A percentile compares a stretch with the other conserved stretches of the same genome.
phyloP scores from a whole-genome alignment of 106 monocot species.

The Apostasia shenzhenica region DNA sequence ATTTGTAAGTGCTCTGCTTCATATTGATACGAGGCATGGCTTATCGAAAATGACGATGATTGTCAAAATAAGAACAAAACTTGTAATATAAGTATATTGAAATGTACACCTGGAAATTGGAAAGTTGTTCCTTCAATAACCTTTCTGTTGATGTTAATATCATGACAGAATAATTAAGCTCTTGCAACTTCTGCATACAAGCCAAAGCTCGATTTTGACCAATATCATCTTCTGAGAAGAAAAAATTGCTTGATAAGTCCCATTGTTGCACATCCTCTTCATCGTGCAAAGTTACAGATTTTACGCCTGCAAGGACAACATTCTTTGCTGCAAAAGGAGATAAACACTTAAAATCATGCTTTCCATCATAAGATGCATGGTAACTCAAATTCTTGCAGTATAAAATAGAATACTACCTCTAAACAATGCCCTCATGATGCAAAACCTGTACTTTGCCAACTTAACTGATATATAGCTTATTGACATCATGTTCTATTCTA shows the following conservation, averaged over 20 bases:
- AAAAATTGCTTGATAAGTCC: slow-evolving; percentile 91
- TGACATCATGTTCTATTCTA: too few species aligned
- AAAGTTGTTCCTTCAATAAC: slow-evolving; percentile 50
- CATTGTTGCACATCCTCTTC: slow-evolving; percentile 49
- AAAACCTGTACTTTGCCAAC: too few species aligned
- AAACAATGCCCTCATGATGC: too few species aligned
- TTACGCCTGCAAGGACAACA: slow-evolving; percentile 86
- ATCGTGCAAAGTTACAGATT: slow-evolving; percentile 92
- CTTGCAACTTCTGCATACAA: slow-evolving; percentile 76
- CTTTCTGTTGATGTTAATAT: slow-evolving; percentile 41
- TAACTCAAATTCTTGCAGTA: too few species aligned
- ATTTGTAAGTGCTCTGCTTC: too few species aligned
- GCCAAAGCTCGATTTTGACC: slow-evolving; percentile 81
- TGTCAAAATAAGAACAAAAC: too few species aligned
- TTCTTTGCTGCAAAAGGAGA: slow-evolving; percentile 76
- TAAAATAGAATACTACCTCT: too few species aligned
- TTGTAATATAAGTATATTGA: not conserved
- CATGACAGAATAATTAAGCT: slow-evolving; percentile 83
- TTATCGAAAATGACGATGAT: too few species aligned
- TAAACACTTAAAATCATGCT: not conserved
- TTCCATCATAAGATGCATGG: too few species aligned
- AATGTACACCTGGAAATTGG: slow-evolving; percentile 62
- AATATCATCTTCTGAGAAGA: slow-evolving; percentile 70
- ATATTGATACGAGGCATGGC: not conserved
- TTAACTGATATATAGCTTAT: too few species aligned